phyloP scores from a whole-genome alignment of 345 rosid species.

The Psidium guajava region DNA sequence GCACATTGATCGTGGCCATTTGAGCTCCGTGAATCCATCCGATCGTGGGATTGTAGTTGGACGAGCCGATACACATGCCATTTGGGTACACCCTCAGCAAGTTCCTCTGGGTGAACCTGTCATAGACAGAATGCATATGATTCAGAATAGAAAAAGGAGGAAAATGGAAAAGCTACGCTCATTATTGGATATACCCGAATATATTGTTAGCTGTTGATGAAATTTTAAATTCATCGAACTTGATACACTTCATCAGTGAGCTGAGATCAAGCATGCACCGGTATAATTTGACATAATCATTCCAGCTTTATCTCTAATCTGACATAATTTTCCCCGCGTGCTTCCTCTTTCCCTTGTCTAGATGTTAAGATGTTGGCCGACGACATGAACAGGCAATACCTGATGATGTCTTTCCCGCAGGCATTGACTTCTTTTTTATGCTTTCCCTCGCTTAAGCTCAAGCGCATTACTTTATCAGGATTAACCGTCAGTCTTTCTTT shows the following conservation, averaged over 20 bases:
- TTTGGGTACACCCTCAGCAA: constrained; percentile 68
- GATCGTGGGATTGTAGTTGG: constrained; percentile 75
- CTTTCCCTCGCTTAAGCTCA: constrained; percentile 69
- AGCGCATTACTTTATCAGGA: constrained; percentile 38
- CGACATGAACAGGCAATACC: constrained; percentile 6
- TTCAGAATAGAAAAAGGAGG: not conserved
- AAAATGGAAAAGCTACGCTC: not conserved
- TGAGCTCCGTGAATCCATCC: constrained; percentile 96
- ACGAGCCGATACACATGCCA: constrained; percentile 62
- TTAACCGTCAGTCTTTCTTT: constrained; percentile 31
- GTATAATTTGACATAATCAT: not conserved
- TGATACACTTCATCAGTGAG: not conserved
- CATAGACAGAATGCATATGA: constrained; percentile 4
- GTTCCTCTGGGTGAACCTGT: constrained; percentile 44
- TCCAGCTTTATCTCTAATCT: not conserved
- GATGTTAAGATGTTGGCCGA: not conserved
- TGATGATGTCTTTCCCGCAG: constrained; percentile 38
- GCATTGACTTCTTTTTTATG: constrained; percentile 37
- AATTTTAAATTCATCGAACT: not conserved
- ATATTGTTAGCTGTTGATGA: not conserved
- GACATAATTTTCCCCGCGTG: not conserved
- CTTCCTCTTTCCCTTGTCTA: not conserved
- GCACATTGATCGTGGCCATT: constrained; percentile 98
- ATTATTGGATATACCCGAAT: not conserved
- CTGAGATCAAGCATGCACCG: not conserved